A percentile compares a stretch with the other conserved stretches of the same genome.
Evolutionary conservation across 1,284 basidiomycete genomes (phyloP).

Genomic region (Pseudozyma tsukubaensis): DNA sequence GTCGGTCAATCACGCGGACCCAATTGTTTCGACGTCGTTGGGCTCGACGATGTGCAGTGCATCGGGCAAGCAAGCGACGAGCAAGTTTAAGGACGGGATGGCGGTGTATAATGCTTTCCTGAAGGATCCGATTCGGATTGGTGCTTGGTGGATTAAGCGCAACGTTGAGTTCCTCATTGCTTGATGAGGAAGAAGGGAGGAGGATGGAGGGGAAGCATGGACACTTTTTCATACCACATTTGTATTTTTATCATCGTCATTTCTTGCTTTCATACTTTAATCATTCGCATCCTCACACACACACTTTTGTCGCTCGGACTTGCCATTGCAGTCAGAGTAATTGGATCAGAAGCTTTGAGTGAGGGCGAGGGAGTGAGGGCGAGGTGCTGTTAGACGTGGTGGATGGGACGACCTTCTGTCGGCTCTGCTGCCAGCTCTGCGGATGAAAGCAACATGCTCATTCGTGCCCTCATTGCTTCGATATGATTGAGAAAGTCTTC

Average conservation of each 20-base stretch:
- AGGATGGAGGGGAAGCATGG: background rate
- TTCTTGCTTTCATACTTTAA: slow-evolving; percentile 1
- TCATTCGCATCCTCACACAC: too few species aligned
- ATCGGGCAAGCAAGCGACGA: slow-evolving; percentile 19
- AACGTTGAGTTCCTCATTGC: slow-evolving; percentile 43
- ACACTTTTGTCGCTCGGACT: too few species aligned
- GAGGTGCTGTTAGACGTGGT: too few species aligned
- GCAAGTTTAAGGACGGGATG: slow-evolving; percentile 20
- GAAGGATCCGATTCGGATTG: slow-evolving; percentile 33
- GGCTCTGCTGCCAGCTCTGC: too few species aligned
- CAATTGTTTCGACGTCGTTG: slow-evolving; percentile 22
- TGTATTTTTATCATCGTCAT: slow-evolving; percentile 7
- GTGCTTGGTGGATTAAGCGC: slow-evolving; percentile 51
- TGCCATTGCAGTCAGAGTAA: too few species aligned
- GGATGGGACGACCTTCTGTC: too few species aligned
- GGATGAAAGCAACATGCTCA: too few species aligned
- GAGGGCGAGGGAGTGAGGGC: too few species aligned
- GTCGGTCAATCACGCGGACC: slow-evolving; percentile 38
- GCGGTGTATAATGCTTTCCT: slow-evolving; percentile 41
- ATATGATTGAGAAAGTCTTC: slow-evolving; percentile 4
- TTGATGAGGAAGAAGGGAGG: slow-evolving; percentile 1
- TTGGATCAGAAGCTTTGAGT: too few species aligned
- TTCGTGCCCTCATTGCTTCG: background rate
- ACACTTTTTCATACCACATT: background rate
- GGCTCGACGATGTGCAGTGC: slow-evolving; percentile 20